phyloP scores from a whole-genome alignment of 768 basidiomycete species.

The Trametes meyenii region DNA sequence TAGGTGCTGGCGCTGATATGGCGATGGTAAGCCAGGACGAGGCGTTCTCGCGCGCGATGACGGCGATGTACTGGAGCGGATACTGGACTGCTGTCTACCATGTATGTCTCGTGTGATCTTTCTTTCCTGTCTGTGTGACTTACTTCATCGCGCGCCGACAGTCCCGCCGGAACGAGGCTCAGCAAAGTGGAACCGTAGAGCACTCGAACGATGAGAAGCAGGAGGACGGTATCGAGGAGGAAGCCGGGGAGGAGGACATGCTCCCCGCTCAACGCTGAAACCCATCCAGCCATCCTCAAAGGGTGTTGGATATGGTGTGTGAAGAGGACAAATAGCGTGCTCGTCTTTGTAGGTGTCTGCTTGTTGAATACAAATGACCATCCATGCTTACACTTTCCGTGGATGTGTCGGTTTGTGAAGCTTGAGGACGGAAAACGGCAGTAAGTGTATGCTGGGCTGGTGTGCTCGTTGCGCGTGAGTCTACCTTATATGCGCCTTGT shows the following conservation, averaged over 20 bases:
- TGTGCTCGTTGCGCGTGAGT: too few relatives aligned
- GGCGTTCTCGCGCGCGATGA: conserved; percentile 73
- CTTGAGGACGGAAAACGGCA: neutral
- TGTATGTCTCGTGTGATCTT: conserved; percentile 43
- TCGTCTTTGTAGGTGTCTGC: conserved; percentile 19
- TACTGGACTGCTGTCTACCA: conserved; percentile 90
- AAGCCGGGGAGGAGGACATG: conserved; percentile 24
- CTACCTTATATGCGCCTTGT: too few relatives aligned
- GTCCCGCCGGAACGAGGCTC: conserved; percentile 21
- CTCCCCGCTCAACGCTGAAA: conserved; percentile 26
- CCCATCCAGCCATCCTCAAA: neutral
- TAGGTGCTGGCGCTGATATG: conserved; percentile 4
- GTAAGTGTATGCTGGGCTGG: neutral
- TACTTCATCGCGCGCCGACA: neutral
- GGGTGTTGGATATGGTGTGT: neutral
- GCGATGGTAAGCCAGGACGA: conserved; percentile 64
- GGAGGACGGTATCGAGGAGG: conserved; percentile 10
- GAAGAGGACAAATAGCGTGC: neutral
- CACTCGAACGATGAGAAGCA: conserved; percentile 33
- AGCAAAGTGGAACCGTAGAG: conserved; percentile 22
- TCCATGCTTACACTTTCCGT: conserved; percentile 24
- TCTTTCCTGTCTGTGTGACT: neutral
- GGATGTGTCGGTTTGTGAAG: conserved; percentile 10
- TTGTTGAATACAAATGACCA: conserved; percentile 16
- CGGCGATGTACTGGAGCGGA: conserved; percentile 85